Evolutionary conservation across 2,329 filamentous ascomycete species (phyloP), one percentile per base, ranked within the genome.

Genomic region (Cordyceps cicadae): DNA sequence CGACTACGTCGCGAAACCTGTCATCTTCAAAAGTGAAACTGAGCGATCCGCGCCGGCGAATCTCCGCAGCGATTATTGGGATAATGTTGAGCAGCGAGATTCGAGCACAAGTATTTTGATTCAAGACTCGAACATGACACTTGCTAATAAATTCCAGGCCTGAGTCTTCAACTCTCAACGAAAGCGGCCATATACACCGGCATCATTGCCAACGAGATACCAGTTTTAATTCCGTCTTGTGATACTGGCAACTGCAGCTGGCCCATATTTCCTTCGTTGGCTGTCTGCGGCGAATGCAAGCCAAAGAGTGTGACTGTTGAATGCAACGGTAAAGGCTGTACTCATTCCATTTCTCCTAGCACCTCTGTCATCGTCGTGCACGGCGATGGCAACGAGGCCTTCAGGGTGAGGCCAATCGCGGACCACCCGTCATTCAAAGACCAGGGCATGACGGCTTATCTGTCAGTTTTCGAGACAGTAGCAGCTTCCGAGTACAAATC

Each of bases 121-220:
- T 29, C 26, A 0, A 14, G 34, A 1, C 15, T 8, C 8, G 8
- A 43, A n/a, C 8, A 1, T 32, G 8, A 3, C 19, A 3, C 32
- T 37, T 48, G 7, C 19, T 32, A 29, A 55, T 29, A 26, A 29
- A 52, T 0, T 11, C 8, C 46, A 68, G 66, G 66, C 55, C 65
- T 57, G 59, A 67, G 54, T 53, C 62, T 64, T 51, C 64, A 63
- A 32, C 67, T 75, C 14, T 75, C 73, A 3, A 75, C 73, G 3
- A 75, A 73, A 62, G 70, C 73, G 1, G 73, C 72, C 6, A 65
- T 76, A 9, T 75, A 75, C 48, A 70, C 72, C 15, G 72, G 73
- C 12, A 72, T 76, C 26, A 66, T 75, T 15, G 67, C 71, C 6
- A 62, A 65, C 39, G 66, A 69, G 14, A 64, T 72, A 1, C 61